A percentile compares a stretch with the other conserved stretches of the same genome.
Conservation (phyloP, 805 yeast genomes). For the Cyberlindnera sargentensis region DNA sequence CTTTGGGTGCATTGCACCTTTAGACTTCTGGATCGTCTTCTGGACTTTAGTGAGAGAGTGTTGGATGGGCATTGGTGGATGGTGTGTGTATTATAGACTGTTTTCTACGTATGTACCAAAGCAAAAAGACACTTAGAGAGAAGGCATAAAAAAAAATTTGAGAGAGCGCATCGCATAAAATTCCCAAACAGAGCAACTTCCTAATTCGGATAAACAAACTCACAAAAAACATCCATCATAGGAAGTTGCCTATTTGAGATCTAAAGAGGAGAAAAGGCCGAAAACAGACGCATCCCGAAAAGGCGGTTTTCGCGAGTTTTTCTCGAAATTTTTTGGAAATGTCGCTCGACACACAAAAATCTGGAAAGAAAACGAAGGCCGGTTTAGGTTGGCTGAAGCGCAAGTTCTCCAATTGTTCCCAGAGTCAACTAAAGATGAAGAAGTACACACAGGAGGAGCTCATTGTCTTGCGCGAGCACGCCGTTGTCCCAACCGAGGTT, state of each 20-base stretch:
- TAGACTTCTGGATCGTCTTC: slow-evolving; percentile 48
- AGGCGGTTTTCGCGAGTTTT: not conserved
- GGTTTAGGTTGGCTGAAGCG: too few relatives aligned
- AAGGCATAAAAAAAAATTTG: too few relatives aligned
- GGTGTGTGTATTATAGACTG: not conserved
- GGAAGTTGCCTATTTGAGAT: too few relatives aligned
- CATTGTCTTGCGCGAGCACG: slow-evolving; percentile 47
- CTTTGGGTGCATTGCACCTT: slow-evolving; percentile 68
- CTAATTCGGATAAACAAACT: too few relatives aligned
- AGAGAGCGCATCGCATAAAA: too few relatives aligned
- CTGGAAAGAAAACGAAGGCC: not conserved
- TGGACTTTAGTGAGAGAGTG: slow-evolving; percentile 61
- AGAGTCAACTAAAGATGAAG: not conserved
- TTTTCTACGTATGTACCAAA: too few relatives aligned
- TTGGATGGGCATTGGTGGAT: slow-evolving; percentile 47
- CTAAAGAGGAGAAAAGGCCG: not conserved
- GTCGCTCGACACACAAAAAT: slow-evolving; percentile 1
- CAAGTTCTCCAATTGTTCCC: too few relatives aligned
- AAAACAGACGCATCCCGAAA: not conserved
- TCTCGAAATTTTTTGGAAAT: not conserved
- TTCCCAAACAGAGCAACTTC: too few relatives aligned
- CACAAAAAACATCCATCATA: too few relatives aligned
- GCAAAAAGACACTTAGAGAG: too few relatives aligned
- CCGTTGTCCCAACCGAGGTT: slow-evolving; percentile 52
- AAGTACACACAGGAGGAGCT: slow-evolving; percentile 71